These are phyloP conservation scores for Globisporangium viniferum DNA, from an alignment of 352 stramenopile genomes.

Conservation along the genomic window DNA sequence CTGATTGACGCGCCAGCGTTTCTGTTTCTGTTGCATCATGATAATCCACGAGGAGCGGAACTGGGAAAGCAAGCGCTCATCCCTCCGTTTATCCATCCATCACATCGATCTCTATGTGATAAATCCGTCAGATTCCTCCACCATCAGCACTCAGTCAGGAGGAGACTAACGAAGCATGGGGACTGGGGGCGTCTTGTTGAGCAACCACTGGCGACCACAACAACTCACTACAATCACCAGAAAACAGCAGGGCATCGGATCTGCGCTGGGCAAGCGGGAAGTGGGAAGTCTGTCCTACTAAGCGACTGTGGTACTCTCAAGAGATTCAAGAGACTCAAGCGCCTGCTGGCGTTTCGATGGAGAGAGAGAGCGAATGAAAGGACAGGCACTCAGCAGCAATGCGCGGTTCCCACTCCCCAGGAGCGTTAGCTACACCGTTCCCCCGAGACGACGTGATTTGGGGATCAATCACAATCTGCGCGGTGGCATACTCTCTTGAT, in stretches of 20 bases:
- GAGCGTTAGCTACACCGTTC: neutral
- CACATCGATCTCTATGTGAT: neutral
- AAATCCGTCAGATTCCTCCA: neutral
- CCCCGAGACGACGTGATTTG: too few species aligned
- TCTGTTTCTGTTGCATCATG: too few species aligned
- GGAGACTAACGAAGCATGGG: too few species aligned
- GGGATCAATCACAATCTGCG: too few species aligned
- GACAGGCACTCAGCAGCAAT: neutral
- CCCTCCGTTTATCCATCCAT: neutral
- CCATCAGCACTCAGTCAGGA: neutral
- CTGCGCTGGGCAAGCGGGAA: neutral
- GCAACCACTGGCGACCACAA: too few species aligned
- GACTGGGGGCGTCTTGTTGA: too few species aligned
- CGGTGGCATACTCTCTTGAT: too few species aligned
- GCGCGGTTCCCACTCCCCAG: neutral
- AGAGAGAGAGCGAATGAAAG: neutral
- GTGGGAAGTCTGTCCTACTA: neutral
- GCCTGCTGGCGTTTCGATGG: neutral
- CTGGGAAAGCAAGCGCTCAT: neutral
- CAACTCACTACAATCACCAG: too few species aligned
- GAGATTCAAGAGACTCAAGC: neutral
- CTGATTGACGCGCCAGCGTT: too few species aligned
- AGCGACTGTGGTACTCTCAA: neutral
- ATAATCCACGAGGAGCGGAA: neutral
- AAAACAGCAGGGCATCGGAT: neutral